Evolutionary conservation across 2,329 filamentous ascomycete genomes (phyloP).

Genomic region (Trichoderma arundinaceum): DNA sequence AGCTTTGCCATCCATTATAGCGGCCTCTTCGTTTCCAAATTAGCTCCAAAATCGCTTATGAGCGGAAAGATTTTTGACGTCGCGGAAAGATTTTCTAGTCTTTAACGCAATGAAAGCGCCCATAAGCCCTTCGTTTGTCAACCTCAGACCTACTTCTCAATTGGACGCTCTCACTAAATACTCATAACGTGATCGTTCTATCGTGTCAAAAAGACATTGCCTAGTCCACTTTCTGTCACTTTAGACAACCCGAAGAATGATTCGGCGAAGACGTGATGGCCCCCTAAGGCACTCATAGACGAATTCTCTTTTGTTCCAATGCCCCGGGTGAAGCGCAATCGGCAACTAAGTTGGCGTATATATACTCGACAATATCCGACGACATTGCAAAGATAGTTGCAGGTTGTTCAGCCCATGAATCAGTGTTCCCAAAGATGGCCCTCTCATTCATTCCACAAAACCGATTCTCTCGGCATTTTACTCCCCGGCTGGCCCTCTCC

Average conservation of each 20-base stretch:
- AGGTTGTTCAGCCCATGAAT: not conserved
- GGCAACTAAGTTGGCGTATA: not conserved
- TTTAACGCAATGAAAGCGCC: not conserved
- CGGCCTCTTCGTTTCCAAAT: conserved; percentile 8
- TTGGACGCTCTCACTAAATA: not conserved
- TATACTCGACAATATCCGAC: not conserved
- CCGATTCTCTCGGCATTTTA: conserved; percentile 20
- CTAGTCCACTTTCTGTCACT: not conserved
- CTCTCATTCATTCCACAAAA: conserved; percentile 15
- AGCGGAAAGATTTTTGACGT: conserved; percentile 21
- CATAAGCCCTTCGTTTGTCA: not conserved
- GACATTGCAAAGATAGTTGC: not conserved
- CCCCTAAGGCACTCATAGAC: not conserved
- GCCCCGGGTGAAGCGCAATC: not conserved
- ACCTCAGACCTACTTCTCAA: conserved; percentile 8
- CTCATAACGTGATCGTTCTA: not conserved
- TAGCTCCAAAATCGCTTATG: conserved; percentile 3
- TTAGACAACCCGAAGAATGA: conserved; percentile 2
- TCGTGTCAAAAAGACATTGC: not conserved
- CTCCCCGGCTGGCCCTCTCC: conserved; percentile 17
- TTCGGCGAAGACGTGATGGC: conserved; percentile 12
- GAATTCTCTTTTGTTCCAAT: not conserved
- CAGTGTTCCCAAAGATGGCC: not conserved
- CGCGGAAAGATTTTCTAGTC: conserved; percentile 22
- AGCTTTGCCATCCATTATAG: not conserved